Evolutionary conservation across 257 asterid genomes (phyloP).

Genomic region (Solanum lignicaule): DNA sequence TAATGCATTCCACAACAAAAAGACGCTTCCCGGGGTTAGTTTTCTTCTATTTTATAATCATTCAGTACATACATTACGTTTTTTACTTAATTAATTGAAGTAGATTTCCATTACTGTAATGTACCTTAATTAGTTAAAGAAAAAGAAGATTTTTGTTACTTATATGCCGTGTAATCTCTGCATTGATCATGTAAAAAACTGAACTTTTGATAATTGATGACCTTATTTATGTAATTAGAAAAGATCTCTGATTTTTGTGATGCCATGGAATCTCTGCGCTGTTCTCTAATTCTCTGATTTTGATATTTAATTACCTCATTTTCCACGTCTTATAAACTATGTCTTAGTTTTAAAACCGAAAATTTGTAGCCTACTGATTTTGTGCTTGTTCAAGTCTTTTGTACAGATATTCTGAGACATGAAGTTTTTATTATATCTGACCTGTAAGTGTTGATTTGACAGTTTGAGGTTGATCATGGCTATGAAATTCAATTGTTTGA

Average conservation of each 20-base stretch:
- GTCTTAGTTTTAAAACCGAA: not conserved
- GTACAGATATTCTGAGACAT: not conserved
- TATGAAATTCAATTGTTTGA: not conserved
- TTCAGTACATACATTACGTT: not conserved
- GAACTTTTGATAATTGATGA: not conserved
- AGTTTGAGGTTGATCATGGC: not conserved
- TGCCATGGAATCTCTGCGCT: not conserved
- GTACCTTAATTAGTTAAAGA: not conserved
- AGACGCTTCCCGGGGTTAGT: conserved; percentile 79
- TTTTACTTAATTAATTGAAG: not conserved
- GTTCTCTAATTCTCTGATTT: not conserved
- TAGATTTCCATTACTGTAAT: not conserved
- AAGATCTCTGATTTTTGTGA: not conserved
- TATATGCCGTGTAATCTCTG: not conserved
- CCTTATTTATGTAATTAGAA: not conserved
- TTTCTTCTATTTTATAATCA: not conserved
- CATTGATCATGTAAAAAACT: not conserved
- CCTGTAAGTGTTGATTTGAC: not conserved
- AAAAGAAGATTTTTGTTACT: not conserved
- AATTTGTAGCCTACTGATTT: not conserved
- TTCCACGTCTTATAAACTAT: not conserved
- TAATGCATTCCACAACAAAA: conserved; percentile 73
- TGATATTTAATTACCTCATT: not conserved
- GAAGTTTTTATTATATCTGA: not conserved
- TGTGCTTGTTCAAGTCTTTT: not conserved